phyloP scores from a whole-genome alignment of 2,329 filamentous ascomycete species.

The Fusarium napiforme region DNA sequence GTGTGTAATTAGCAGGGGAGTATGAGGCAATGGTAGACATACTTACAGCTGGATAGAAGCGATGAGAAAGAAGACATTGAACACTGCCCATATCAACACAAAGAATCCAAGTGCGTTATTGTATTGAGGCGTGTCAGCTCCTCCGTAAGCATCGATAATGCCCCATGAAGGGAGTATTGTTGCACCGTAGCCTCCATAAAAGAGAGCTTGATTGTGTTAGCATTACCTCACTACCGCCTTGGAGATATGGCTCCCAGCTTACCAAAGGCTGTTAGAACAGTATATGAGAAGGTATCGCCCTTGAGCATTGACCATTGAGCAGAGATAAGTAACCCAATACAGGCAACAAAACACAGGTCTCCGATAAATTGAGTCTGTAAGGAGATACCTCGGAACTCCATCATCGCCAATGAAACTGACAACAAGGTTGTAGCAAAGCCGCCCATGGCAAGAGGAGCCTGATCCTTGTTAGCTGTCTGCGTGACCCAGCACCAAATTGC shows the following conservation, averaged over 20 bases:
- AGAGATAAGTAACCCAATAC: constrained; percentile 41
- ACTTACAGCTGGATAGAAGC: constrained; percentile 35
- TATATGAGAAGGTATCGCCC: constrained; percentile 45
- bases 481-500: background rate
- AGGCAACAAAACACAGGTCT: constrained; percentile 43
- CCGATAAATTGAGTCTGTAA: constrained; percentile 43
- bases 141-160: constrained; percentile 40
- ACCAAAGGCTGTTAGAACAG: constrained; percentile 44
- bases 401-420: constrained; percentile 42
- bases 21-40: background rate
- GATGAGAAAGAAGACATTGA: constrained; percentile 45
- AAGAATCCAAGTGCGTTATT: constrained; percentile 45
- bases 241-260: background rate
- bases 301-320: constrained; percentile 44
- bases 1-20: background rate
- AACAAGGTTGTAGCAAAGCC: constrained; percentile 43
- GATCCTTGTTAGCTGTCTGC: background rate
- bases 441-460: constrained; percentile 43
- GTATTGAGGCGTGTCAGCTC: constrained; percentile 12
- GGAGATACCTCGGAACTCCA: constrained; percentile 41
- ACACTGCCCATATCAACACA: constrained; percentile 43
- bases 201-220: constrained; percentile 33
- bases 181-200: constrained; percentile 43
- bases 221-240: background rate
- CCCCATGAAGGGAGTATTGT: constrained; percentile 39